These are phyloP conservation scores for Capronia coronata DNA, from an alignment of 2,329 filamentous ascomycete species.

Conservation along the genomic window DNA sequence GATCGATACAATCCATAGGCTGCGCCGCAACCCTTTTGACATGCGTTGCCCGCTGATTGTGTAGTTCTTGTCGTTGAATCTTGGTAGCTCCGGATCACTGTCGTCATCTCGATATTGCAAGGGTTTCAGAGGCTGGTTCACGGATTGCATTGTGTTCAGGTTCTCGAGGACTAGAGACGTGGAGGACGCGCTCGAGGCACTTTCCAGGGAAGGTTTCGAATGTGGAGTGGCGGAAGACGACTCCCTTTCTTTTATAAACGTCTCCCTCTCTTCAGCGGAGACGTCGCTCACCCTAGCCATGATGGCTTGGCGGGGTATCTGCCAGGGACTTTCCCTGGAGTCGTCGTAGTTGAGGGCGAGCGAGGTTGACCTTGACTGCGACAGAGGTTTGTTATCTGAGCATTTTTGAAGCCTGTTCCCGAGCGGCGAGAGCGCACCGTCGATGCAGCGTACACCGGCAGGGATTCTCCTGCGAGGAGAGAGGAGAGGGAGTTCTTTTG, in stretches of 20 bases:
- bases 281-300: slow-evolving; percentile 9
- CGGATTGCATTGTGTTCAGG: slow-evolving; percentile 21
- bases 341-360: slow-evolving; percentile 18
- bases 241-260: slow-evolving; percentile 8
- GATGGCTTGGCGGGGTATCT: slow-evolving; percentile 3
- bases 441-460: slow-evolving; percentile 1
- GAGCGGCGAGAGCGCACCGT: slow-evolving; percentile 8
- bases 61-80: slow-evolving; percentile 19
- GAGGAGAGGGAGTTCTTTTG: slow-evolving; percentile 9
- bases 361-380: slow-evolving; percentile 20
- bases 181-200: slow-evolving; percentile 27
- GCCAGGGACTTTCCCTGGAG: slow-evolving; percentile 8
- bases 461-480: slow-evolving; percentile 18
- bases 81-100: slow-evolving; percentile 29
- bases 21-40: slow-evolving; percentile 32
- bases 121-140: slow-evolving; percentile 11
- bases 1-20: slow-evolving; percentile 38
- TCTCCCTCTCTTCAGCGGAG: slow-evolving; percentile 15
- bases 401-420: slow-evolving; percentile 8
- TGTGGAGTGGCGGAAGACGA: slow-evolving; percentile 1
- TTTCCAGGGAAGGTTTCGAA: slow-evolving; percentile 22
- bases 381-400: slow-evolving; percentile 9
- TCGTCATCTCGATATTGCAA: slow-evolving; percentile 28
- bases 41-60: slow-evolving; percentile 17
- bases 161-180: slow-evolving; percentile 31